A percentile compares a stretch with the other conserved stretches of the same genome.
Evolutionary conservation across 140 eudicot species (phyloP).

Genomic region (Flaveria floridana): DNA sequence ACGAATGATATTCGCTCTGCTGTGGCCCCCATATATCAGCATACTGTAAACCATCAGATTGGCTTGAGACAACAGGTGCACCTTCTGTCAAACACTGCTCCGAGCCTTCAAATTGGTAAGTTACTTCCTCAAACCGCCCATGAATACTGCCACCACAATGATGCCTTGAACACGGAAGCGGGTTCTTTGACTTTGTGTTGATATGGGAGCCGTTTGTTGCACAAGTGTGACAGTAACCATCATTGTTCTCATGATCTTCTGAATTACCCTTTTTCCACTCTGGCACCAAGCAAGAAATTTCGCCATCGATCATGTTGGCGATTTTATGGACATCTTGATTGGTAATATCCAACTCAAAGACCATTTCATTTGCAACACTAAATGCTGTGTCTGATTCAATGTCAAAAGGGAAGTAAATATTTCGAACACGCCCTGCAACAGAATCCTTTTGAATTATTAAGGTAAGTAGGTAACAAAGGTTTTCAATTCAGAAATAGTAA

Average conservation of each 20-base stretch:
- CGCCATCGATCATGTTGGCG: constrained; percentile 63
- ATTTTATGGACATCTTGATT: constrained; percentile 53
- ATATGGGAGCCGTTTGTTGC: constrained; percentile 30
- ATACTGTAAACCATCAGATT: constrained; percentile 43
- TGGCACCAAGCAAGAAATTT: constrained; percentile 55
- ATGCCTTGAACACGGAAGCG: constrained; percentile 44
- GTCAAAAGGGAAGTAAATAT: constrained; percentile 63
- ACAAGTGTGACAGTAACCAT: constrained; percentile 37
- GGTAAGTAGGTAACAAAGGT: neutral
- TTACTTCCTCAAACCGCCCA: constrained; percentile 78
- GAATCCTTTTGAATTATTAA: neutral
- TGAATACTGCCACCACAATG: constrained; percentile 43
- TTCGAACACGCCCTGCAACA: constrained; percentile 48
- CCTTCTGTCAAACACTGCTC: constrained; percentile 36
- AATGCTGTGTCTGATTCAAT: constrained; percentile 56
- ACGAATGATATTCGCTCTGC: constrained; percentile 29
- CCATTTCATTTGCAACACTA: constrained; percentile 66
- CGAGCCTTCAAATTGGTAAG: constrained; percentile 46
- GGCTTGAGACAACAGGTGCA: constrained; percentile 55
- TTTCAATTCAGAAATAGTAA: neutral
- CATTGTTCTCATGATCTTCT: constrained; percentile 29
- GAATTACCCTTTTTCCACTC: constrained; percentile 41
- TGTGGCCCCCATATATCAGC: constrained; percentile 38
- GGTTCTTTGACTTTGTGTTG: constrained; percentile 28
- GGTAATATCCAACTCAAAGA: constrained; percentile 52